phyloP scores from a whole-genome alignment of 106 monocot species.

The Iris macrosiphon region DNA sequence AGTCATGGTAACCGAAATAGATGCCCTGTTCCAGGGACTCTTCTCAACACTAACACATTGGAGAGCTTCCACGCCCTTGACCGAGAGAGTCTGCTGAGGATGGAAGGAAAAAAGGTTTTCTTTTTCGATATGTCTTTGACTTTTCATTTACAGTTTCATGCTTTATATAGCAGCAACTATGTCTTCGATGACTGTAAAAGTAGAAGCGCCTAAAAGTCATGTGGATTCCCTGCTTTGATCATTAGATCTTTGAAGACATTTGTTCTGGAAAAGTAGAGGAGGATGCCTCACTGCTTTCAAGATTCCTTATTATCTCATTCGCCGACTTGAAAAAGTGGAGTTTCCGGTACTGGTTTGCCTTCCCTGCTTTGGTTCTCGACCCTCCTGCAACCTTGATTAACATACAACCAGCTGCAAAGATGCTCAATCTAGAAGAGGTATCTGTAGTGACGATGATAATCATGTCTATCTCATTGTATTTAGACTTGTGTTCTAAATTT shows the following conservation, averaged over 20 bases:
- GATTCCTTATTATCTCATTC: constrained; percentile 86
- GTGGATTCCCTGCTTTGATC: neutral
- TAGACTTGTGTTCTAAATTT: neutral
- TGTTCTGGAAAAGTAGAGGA: constrained; percentile 70
- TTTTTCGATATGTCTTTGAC: neutral
- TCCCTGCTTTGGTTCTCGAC: constrained; percentile 84
- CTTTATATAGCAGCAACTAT: neutral
- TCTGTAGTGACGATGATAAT: neutral
- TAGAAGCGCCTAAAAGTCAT: neutral
- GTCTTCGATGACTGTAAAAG: neutral
- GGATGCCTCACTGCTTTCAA: constrained; percentile 56
- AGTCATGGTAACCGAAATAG: constrained; percentile 56
- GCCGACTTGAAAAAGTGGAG: constrained; percentile 93
- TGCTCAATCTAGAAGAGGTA: constrained; percentile 66
- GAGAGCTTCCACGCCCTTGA: constrained; percentile 64
- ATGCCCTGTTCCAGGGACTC: constrained; percentile 79
- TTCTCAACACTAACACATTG: constrained; percentile 88
- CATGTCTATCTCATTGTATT: neutral
- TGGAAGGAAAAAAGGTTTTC: constrained; percentile 79
- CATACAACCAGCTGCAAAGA: constrained; percentile 50
- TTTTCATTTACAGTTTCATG: neutral
- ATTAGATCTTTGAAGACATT: constrained; percentile 80
- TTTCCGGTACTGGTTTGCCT: constrained; percentile 84
- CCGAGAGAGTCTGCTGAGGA: constrained; percentile 40
- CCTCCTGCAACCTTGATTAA: constrained; percentile 66